These are phyloP conservation scores for Acer negundo DNA, from an alignment of 345 rosid species.

Conservation along the genomic window DNA sequence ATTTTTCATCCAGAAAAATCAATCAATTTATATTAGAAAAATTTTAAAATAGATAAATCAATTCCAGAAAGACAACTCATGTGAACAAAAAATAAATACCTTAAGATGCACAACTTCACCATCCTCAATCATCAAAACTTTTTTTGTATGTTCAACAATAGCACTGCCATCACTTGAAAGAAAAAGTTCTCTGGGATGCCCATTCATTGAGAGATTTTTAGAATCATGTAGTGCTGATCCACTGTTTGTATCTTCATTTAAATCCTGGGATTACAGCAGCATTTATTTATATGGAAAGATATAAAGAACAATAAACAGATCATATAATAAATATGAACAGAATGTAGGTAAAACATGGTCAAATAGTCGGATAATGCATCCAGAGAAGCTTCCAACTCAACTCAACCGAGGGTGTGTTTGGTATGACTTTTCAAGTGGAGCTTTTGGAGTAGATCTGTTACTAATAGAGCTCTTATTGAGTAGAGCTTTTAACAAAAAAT, in stretches of 20 bases:
- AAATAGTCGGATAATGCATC: background rate
- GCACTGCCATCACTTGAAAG: conserved; percentile 89
- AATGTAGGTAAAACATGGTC: background rate
- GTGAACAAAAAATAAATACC: conserved; percentile 39
- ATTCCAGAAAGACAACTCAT: background rate
- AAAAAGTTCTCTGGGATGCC: conserved; percentile 75
- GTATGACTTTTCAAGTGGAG: no score
- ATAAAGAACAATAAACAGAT: background rate
- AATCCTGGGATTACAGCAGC: conserved; percentile 47
- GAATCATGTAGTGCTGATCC: conserved; percentile 66
- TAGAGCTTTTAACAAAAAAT: no score
- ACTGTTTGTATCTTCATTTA: conserved; percentile 41
- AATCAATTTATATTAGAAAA: background rate
- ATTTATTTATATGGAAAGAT: background rate
- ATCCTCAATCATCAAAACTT: conserved; percentile 87
- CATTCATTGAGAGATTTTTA: conserved; percentile 59
- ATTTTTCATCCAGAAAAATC: background rate
- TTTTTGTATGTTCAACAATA: conserved; percentile 89
- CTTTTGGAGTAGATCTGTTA: no score
- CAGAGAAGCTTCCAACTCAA: background rate
- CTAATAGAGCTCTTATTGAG: background rate
- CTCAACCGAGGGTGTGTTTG: background rate
- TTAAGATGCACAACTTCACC: conserved; percentile 86
- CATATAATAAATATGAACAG: background rate
- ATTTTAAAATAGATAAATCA: background rate